Conservation (phyloP, 1,139 yeast genomes). For the Blastobotrys raffinosifermentans region DNA sequence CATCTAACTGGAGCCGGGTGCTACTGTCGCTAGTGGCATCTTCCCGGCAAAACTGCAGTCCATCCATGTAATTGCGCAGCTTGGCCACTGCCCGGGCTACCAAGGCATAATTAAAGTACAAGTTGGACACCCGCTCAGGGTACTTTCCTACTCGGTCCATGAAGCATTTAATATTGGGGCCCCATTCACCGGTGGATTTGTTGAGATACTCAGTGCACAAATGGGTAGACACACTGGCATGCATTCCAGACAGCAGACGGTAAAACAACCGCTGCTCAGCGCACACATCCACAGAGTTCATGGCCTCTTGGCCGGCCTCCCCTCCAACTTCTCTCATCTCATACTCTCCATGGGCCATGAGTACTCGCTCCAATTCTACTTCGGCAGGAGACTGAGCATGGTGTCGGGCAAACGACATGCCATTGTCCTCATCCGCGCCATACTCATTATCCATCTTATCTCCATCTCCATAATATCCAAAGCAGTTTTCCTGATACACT, state of each 20-base stretch:
- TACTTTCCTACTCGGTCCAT: slow-evolving; percentile 84
- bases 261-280: slow-evolving; percentile 82
- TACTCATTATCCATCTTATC: slow-evolving; percentile 13
- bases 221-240: slow-evolving; percentile 92
- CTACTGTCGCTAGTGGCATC: slow-evolving; percentile 44
- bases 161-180: slow-evolving; percentile 74
- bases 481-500: slow-evolving; percentile 88
- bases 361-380: slow-evolving; percentile 16
- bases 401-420: slow-evolving; percentile 2
- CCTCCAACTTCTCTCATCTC: slow-evolving; percentile 29
- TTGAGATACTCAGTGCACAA: slow-evolving; percentile 79
- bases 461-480: slow-evolving; percentile 45
- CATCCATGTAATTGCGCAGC: slow-evolving; percentile 43
- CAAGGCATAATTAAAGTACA: slow-evolving; percentile 88
- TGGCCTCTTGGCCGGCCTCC: slow-evolving; percentile 25
- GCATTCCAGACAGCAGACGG: slow-evolving; percentile 87
- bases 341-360: slow-evolving; percentile 21
- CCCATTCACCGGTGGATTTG: slow-evolving; percentile 70
- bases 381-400: slow-evolving; percentile 1
- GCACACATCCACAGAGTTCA: slow-evolving; percentile 50
- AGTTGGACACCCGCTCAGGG: slow-evolving; percentile 83
- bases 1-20: slow-evolving; percentile 37
- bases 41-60: slow-evolving; percentile 44
- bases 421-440: slow-evolving; percentile 3
- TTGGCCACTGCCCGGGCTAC: slow-evolving; percentile 77